These are phyloP conservation scores for Zygotorulaspora danielsina DNA, from an alignment of 805 yeast species.

Conservation along the genomic window DNA sequence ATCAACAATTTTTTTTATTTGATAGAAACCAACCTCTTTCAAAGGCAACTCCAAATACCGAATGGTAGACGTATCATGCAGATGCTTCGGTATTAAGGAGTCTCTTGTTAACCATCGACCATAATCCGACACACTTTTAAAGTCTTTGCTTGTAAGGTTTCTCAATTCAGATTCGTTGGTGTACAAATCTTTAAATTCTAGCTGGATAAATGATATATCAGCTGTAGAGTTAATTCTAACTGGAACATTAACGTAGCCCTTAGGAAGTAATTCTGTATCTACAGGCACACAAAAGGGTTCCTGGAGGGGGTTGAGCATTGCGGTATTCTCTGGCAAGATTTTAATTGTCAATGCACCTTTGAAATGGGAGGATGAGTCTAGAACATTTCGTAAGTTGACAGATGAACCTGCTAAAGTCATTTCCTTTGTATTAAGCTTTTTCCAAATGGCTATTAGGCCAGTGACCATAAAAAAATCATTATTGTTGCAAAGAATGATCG, in stretches of 20 bases:
- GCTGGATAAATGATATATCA: slow-evolving; percentile 61
- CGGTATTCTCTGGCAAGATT: slow-evolving; percentile 87
- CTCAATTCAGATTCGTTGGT: slow-evolving; percentile 44
- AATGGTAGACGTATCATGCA: slow-evolving; percentile 32
- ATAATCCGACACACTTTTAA: slow-evolving; percentile 36
- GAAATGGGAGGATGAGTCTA: slow-evolving; percentile 49
- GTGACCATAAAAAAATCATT: slow-evolving; percentile 46
- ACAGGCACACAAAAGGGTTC: slow-evolving; percentile 58
- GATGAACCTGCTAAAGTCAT: slow-evolving; percentile 51
- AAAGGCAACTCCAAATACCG: slow-evolving; percentile 65
- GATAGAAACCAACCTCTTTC: slow-evolving; percentile 70
- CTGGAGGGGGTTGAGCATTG: slow-evolving; percentile 70
- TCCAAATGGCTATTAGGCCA: slow-evolving; percentile 42
- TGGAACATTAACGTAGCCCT: slow-evolving; percentile 45
- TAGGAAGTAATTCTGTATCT: slow-evolving; percentile 21
- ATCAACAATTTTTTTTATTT: slow-evolving; percentile 64
- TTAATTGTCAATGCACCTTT: slow-evolving; percentile 83
- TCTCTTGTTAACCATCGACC: slow-evolving; percentile 21
- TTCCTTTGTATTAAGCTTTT: slow-evolving; percentile 42
- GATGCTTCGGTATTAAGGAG: slow-evolving; percentile 12
- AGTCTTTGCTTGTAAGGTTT: slow-evolving; percentile 55
- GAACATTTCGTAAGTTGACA: slow-evolving; percentile 28
- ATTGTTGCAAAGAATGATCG: slow-evolving; percentile 52
- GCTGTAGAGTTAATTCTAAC: slow-evolving; percentile 75
- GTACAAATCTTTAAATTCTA: slow-evolving; percentile 55